phyloP scores from a whole-genome alignment of 1,284 basidiomycete genomes.

The Porodaedalea pini region DNA sequence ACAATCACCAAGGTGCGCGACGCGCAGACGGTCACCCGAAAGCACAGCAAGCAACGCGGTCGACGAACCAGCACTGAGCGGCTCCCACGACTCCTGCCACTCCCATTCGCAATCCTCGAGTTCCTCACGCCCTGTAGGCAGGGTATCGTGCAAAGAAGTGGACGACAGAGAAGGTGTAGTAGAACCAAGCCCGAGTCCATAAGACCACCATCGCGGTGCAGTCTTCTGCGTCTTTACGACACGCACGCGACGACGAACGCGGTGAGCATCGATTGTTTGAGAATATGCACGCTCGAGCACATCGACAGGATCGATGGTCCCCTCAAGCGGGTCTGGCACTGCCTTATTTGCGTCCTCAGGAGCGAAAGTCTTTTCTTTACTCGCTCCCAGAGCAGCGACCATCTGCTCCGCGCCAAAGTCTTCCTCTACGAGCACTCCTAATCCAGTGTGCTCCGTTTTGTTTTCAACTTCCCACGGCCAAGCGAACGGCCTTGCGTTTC shows the following conservation, averaged over 20 bases:
- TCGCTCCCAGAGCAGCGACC: too few relatives aligned
- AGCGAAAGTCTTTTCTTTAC: background rate
- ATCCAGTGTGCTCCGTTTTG: background rate
- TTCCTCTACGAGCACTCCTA: constrained; percentile 5
- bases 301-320: constrained; percentile 20
- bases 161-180: background rate
- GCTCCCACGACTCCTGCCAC: constrained; percentile 24
- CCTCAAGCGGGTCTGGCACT: constrained; percentile 2
- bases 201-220: constrained; percentile 7
- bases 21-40: constrained; percentile 16
- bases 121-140: background rate
- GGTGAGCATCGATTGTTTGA: constrained; percentile 16
- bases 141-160: background rate
- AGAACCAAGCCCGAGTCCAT: constrained; percentile 1
- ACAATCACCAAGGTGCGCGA: constrained; percentile 93
- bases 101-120: background rate
- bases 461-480: constrained; percentile 15
- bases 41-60: constrained; percentile 67
- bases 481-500: constrained; percentile 16
- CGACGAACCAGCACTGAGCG: constrained; percentile 59
- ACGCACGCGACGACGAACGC: background rate
- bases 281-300: constrained; percentile 22
- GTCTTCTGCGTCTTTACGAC: background rate
- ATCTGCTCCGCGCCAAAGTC: background rate
- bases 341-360: background rate